Evolutionary conservation across 176 grass and related monocot genomes (phyloP), one percentile per base, ranked within the genome.

Genomic region (Triticum timopheevii): DNA sequence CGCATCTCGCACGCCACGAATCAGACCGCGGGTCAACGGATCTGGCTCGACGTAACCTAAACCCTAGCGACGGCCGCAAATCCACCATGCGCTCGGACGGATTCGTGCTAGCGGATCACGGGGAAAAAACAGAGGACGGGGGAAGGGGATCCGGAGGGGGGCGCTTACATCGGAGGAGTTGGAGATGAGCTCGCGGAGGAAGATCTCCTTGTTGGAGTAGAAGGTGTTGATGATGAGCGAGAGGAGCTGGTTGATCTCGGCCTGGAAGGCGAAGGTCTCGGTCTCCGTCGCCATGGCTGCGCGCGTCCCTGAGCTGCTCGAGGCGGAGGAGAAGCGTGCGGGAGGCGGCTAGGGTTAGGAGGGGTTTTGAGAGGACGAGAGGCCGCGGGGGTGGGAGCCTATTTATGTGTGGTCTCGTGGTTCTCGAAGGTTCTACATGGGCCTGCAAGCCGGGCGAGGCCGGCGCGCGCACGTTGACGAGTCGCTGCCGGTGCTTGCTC

Each of bases 151-250:
- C 23, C 54, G 7, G 38, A 44, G 1, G 10, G 10, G 34, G 34
- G 12, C 5, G n/a, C 85, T 91, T 69, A 95, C 93, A 98, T 95
- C 95, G 27, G 91, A 98, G 54, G 85, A 90, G 93, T 98, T 98
- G 80, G 93, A 95, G 80, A 98, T 93, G 71, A 98, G 76, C 87
- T 98, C 95, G 39, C 93, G 80, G 30, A 98, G 95, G 88, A 98
- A 98, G 91, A 95, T 98, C 93, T 98, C 95, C 95, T 98, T 98
- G 83, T 98, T 98, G 85, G 95, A 98, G 91, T 98, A 98, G 85
- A 98, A 98, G 58, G 95, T 98, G 91, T 98, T 98, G 85, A 98
- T 98, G 87, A 98, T 98, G 42, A 98, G 84, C 10, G 93, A 95
- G 24, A 98, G 89, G 25, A 98, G 89, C 87, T 98, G 93, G 83